Conservation (phyloP, 2,329 filamentous ascomycete species). For the Lasiodiplodia gonubiensis region DNA sequence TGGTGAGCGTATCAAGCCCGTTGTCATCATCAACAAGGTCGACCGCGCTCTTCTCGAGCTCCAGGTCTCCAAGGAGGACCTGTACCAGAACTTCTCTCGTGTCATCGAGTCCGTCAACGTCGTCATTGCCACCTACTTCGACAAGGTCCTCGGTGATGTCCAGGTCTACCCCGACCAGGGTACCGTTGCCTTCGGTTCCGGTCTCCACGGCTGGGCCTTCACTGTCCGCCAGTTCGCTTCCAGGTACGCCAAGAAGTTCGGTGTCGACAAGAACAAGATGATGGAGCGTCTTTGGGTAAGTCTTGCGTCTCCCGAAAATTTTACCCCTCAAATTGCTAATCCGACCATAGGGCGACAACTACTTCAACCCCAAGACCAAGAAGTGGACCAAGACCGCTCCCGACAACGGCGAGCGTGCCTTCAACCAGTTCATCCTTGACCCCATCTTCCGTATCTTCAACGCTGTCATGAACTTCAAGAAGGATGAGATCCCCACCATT, state of each 20-base stretch:
- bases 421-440: constrained; percentile 99
- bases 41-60: constrained; percentile 99
- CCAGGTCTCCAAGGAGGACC: constrained; percentile 97
- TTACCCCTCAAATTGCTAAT: constrained; percentile 34
- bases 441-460: constrained; percentile 99
- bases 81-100: constrained; percentile 99
- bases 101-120: constrained; percentile 99
- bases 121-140: constrained; percentile 98
- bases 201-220: constrained; percentile 99
- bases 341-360: constrained; percentile 79
- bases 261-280: constrained; percentile 99
- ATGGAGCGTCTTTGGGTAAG: constrained; percentile 99
- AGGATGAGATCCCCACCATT: constrained; percentile 82
- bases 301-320: constrained; percentile 26
- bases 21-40: constrained; percentile 99
- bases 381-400: constrained; percentile 94
- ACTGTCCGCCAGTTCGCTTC: constrained; percentile 96
- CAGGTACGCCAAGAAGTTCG: constrained; percentile 99
- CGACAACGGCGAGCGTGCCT: constrained; percentile 95
- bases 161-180: constrained; percentile 98
- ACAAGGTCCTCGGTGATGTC: constrained; percentile 95
- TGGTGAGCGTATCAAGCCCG: constrained; percentile 99
- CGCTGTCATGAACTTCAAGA: constrained; percentile 98
- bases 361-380: constrained; percentile 99
- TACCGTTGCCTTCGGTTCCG: constrained; percentile 98